These are phyloP conservation scores for Mucor plumbeus DNA, from an alignment of 371 early-diverging fungal genomes.

Conservation along the genomic window DNA sequence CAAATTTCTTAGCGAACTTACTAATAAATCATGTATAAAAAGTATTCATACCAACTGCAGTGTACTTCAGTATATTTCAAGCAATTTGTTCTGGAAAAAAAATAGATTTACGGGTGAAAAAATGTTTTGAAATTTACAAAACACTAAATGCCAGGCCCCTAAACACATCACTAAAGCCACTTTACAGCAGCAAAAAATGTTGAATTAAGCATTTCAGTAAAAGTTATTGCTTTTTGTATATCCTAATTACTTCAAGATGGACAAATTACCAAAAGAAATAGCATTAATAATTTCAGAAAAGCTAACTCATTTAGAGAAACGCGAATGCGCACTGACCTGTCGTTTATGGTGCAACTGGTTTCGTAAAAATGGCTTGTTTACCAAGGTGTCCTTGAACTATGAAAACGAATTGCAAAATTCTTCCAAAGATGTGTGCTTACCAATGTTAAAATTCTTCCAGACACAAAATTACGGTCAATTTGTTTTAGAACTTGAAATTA, in stretches of 20 bases:
- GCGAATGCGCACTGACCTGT: neutral
- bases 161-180: no score
- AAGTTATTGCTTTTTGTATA: neutral
- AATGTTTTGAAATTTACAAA: no score
- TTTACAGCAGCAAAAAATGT: no score
- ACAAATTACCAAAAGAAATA: neutral
- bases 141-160: no score
- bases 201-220: no score
- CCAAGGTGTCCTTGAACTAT: neutral
- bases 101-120: no score
- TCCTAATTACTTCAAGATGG: neutral
- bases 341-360: neutral
- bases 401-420: no score
- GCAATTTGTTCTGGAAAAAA: no score
- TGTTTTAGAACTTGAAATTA: neutral
- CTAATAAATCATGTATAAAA: no score
- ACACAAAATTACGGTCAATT: neutral
- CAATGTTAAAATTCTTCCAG: neutral
- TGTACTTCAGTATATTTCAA: no score
- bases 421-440: neutral
- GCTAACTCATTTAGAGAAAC: neutral
- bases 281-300: neutral
- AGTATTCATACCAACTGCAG: no score
- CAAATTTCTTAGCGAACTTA: no score
- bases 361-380: neutral